These are phyloP conservation scores for Cordia subcordata DNA, from an alignment of 257 asterid genomes.

Conservation along the genomic window DNA sequence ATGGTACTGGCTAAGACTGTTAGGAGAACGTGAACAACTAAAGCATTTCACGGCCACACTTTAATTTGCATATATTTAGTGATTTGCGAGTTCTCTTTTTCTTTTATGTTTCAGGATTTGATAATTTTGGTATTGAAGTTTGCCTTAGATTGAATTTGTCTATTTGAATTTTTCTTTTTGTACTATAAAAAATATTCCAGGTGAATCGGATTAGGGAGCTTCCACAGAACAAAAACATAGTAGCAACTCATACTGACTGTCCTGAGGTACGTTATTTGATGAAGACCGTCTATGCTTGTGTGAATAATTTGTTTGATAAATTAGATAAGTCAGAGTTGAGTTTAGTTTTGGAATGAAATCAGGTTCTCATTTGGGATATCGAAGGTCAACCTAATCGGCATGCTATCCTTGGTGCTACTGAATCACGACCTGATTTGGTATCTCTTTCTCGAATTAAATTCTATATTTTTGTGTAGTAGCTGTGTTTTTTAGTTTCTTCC, in stretches of 20 bases:
- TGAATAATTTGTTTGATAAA: slow-evolving; percentile 4
- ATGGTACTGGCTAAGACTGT: too few species aligned
- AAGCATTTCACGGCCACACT: too few species aligned
- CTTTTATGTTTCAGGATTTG: too few species aligned
- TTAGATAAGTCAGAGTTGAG: slow-evolving; percentile 9
- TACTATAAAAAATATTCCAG: slow-evolving; percentile 30
- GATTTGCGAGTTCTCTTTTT: too few species aligned
- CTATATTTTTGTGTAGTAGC: background rate
- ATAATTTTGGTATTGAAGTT: too few species aligned
- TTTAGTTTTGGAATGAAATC: background rate
- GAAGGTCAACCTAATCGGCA: slow-evolving; percentile 94
- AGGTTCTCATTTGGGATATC: slow-evolving; percentile 98
- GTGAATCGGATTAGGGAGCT: slow-evolving; percentile 96
- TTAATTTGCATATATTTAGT: too few species aligned
- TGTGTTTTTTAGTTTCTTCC: too few species aligned
- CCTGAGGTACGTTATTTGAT: slow-evolving; percentile 67
- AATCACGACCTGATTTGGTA: slow-evolving; percentile 93
- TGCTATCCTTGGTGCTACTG: slow-evolving; percentile 77
- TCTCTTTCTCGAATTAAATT: slow-evolving; percentile 11
- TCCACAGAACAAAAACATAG: slow-evolving; percentile 85
- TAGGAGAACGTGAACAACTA: too few species aligned
- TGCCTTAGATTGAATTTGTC: background rate
- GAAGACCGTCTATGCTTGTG: slow-evolving; percentile 5
- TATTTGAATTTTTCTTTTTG: background rate
- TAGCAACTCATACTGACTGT: slow-evolving; percentile 92